Base-by-base conservation (phyloP, 176 grass and related monocot species). In the Calamus simplicifolius region DNA sequence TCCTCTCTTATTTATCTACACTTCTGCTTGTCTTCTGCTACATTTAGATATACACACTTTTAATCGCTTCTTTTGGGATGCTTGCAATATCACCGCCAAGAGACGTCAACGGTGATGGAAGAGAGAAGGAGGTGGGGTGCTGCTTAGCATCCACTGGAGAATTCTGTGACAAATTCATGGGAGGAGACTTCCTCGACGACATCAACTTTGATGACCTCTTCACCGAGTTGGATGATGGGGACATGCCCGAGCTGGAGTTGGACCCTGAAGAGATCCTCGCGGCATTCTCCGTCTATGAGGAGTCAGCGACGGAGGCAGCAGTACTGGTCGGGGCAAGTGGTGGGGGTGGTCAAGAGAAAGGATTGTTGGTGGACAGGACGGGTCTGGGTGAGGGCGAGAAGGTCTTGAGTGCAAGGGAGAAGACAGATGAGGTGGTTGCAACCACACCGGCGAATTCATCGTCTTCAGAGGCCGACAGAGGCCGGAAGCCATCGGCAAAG, bases 131-230 rank as follows among this genome's bases (percentile, higher is more conserved):
- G 28, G 49, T n/a, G 51, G 50, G 21, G 12, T 12, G 10, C 8
- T 12, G 35, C 35, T 43, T 12, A 8, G 35, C 10, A 43, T 43
- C 35, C 10, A 12, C 35, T 12, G 35, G 12, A 43, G 35, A 43
- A 43, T 43, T 43, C 35, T 43, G 35, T 66, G 67, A 61, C 10
- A 68, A 48, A 50, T 31, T 54, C 25, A 15, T 6, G 31, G 75
- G 77, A 29, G 77, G 69, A 4, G 59, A 61, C 67, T 75, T 86
- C 18, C 82, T 95, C n/a, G 76, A 83, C 38, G 89, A 92, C 82
- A 89, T 98, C 75, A 77, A 88, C 80, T 98, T 98, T 67, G 77
- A 72, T 14, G 92, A 97, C 29, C 73, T 78, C 76, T 85, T 81
- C 70, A 53, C 80, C 4, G 59, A 63, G 21, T 65, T 83, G 2